These are phyloP conservation scores for Pyricularia pennisetigena DNA, from an alignment of 2,329 filamentous ascomycete species.

Conservation along the genomic window DNA sequence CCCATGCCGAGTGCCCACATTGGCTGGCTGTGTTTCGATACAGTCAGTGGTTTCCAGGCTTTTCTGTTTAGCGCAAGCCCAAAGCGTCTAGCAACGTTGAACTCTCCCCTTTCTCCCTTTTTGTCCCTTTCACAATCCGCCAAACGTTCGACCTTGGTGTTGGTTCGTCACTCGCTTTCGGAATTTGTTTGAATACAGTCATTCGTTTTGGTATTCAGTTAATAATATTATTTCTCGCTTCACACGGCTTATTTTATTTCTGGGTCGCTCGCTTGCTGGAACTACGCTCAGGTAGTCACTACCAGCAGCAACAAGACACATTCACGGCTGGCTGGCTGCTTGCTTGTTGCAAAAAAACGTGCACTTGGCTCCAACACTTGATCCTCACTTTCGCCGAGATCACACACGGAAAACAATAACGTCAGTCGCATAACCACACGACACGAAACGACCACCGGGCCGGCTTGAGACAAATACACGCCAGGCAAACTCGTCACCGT, in stretches of 20 bases:
- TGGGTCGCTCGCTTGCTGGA: not conserved
- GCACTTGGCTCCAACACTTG: not conserved
- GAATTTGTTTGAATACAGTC: slow-evolving; percentile 2
- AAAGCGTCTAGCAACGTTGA: not conserved
- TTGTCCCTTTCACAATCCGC: not conserved
- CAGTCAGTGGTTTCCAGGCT: not conserved
- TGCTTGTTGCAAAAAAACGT: not conserved
- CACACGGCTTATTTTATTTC: not conserved
- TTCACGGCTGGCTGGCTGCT: not conserved
- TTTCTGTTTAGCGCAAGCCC: not conserved
- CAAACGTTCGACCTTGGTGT: not conserved
- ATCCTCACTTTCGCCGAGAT: not conserved
- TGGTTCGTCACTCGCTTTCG: slow-evolving; percentile 1
- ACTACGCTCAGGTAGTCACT: not conserved
- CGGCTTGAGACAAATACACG: not conserved
- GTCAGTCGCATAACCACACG: no score
- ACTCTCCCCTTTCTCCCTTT: not conserved
- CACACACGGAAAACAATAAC: not conserved
- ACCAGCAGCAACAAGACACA: no score
- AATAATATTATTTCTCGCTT: not conserved
- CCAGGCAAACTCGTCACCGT: not conserved
- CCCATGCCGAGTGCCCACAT: not conserved
- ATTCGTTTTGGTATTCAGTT: not conserved
- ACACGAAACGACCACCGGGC: not conserved
- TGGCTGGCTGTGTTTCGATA: not conserved